Conservation (phyloP, 2,329 filamentous ascomycete genomes). For the Aspergillus phoenicis region DNA sequence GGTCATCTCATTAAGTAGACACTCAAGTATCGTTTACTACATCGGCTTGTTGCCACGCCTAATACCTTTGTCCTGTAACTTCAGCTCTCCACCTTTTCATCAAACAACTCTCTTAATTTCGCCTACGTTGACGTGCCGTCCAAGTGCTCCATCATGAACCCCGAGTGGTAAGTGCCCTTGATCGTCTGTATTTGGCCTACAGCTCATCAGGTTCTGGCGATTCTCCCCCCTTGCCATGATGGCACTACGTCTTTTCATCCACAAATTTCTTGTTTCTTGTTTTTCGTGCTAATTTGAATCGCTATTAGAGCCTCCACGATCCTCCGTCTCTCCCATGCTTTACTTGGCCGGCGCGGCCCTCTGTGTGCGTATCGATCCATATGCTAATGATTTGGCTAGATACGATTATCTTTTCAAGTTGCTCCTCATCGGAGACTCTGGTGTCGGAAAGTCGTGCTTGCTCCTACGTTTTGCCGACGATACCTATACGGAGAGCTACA, state of each 20-base stretch:
- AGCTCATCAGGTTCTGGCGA: slow-evolving; percentile 9
- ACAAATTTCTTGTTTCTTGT: not conserved
- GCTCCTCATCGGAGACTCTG: slow-evolving; percentile 99
- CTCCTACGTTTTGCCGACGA: slow-evolving; percentile 97
- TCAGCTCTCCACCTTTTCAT: slow-evolving; percentile 1
- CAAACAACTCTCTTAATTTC: not conserved
- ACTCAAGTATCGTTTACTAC: slow-evolving; percentile 22
- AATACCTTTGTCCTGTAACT: not conserved
- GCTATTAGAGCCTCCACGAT: slow-evolving; percentile 27
- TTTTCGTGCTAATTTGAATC: slow-evolving; percentile 6
- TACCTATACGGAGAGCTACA: slow-evolving; percentile 99
- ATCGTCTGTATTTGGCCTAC: slow-evolving; percentile 13
- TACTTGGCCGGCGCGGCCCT: not conserved
- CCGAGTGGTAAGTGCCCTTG: slow-evolving; percentile 48
- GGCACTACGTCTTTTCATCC: not conserved
- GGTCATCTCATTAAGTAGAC: slow-evolving; percentile 24
- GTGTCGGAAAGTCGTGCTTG: slow-evolving; percentile 99
- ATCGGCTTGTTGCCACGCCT: slow-evolving; percentile 15
- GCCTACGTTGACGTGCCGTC: slow-evolving; percentile 10
- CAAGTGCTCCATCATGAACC: slow-evolving; percentile 47
- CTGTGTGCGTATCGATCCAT: slow-evolving; percentile 19
- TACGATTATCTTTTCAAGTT: slow-evolving; percentile 99
- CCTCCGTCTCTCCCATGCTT: not conserved
- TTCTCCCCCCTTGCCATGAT: slow-evolving; percentile 1
- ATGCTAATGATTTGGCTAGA: slow-evolving; percentile 58